Conservation (phyloP, 306 rosid species). For the Lathyrus oleraceus region DNA sequence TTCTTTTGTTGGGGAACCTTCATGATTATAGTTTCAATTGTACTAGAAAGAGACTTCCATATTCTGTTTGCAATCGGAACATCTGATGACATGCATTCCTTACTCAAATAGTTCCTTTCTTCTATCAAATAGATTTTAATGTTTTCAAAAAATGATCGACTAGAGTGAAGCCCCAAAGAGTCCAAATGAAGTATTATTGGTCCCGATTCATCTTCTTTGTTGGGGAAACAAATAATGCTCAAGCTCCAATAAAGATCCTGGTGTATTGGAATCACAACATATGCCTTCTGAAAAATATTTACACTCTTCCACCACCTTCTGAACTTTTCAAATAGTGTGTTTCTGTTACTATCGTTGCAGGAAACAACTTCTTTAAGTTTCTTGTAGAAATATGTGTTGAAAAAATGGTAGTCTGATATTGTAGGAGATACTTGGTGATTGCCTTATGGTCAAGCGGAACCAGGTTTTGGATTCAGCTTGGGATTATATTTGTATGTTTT, state of each 20-base stretch:
- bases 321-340: slow-evolving; percentile 63
- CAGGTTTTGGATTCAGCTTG: too few relatives aligned
- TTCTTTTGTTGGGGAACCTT: slow-evolving; percentile 91
- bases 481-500: too few relatives aligned
- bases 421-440: slow-evolving; percentile 64
- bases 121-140: slow-evolving; percentile 70
- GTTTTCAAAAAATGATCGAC: slow-evolving; percentile 68
- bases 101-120: slow-evolving; percentile 69
- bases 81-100: slow-evolving; percentile 49
- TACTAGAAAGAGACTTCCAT: slow-evolving; percentile 74
- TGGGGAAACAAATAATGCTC: slow-evolving; percentile 84
- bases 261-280: slow-evolving; percentile 80
- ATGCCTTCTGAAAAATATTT: slow-evolving; percentile 85
- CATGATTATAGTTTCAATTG: slow-evolving; percentile 58
- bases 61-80: slow-evolving; percentile 60
- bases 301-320: slow-evolving; percentile 99
- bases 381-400: slow-evolving; percentile 87
- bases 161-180: slow-evolving; percentile 84
- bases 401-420: slow-evolving; percentile 69
- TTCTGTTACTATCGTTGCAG: slow-evolving; percentile 66
- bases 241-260: slow-evolving; percentile 93
- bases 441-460: too few relatives aligned
- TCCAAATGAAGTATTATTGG: slow-evolving; percentile 93
- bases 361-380: slow-evolving; percentile 87
- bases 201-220: slow-evolving; percentile 78